phyloP scores from a whole-genome alignment of 106 monocot species.

The Posidonia australis region DNA sequence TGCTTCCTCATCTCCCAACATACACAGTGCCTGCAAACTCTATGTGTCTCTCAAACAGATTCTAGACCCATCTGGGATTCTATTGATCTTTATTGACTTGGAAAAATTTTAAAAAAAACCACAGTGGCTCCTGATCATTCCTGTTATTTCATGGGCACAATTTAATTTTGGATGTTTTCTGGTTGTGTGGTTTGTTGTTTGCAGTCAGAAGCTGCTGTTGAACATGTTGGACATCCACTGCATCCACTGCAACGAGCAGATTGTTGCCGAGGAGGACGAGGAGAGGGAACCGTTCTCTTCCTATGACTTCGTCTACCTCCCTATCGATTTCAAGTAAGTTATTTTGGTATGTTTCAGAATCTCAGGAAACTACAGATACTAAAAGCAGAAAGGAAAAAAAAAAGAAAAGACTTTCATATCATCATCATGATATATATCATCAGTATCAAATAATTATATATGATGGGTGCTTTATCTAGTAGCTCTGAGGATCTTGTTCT shows the following conservation, averaged over 20 bases:
- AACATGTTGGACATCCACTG: conserved; percentile 98
- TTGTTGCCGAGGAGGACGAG: conserved; percentile 25
- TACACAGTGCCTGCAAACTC: background rate
- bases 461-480: no score
- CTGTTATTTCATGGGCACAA: background rate
- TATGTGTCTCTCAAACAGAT: background rate
- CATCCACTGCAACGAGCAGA: conserved; percentile 87
- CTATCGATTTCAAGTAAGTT: conserved; percentile 99
- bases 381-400: no score
- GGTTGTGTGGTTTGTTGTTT: background rate
- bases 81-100: no score
- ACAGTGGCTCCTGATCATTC: no score
- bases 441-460: no score
- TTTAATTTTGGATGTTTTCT: conserved; percentile 4
- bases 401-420: no score
- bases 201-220: conserved; percentile 94
- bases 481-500: no score
- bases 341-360: no score
- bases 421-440: no score
- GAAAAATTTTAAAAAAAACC: no score
- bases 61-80: background rate
- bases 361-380: no score
- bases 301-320: conserved; percentile 97
- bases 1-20: conserved; percentile 1
- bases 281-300: conserved; percentile 49